Evolutionary conservation across 345 rosid genomes (phyloP), one percentile per base, ranked within the genome.

Genomic region (Aquilaria yunnanensis): DNA sequence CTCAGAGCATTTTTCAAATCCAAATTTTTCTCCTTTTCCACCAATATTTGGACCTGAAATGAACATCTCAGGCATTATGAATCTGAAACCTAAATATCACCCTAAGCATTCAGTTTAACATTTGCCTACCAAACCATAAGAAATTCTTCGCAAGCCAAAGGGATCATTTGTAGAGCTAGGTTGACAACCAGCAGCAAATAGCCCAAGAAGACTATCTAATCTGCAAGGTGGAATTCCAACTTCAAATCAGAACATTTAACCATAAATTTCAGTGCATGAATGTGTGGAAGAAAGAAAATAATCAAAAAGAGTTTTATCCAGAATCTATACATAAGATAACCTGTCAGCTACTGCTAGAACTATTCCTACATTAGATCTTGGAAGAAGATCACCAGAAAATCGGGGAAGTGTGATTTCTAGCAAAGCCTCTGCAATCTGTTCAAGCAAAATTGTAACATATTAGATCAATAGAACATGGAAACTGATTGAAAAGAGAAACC

Each of bases 101-200:
- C 14, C 5, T 51, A 64, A 62, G 58, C 12, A 52, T 49, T 43
- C 12, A 10, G 32, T 32, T 32, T 6, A 75, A 60, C 70, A 68
- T 58, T 60, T 64, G 74, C 98, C 81, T 82, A 90, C 98, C 13
- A 93, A 83, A 63, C 94, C 98, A 67, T 93, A 88, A 48, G 98
- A 88, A 66, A 90, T 90, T 80, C 98, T 90, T 70, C 96, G 80
- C 62, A 93, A 72, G 57, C 98, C 98, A 82, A 84, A 93, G 54
- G 97, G 97, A 61, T 93, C 98, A 73, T 81, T 90, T 29, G 94
- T 77, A 68, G 98, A 90, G 77, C 86, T 86, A 72, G 97, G 98
- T 76, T 90, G 97, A 80, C 96, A 90, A 72, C 97, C 97, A 71
- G 98, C 97, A 72, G 96, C 88, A 84, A 88, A 93, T 73, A 93